A percentile compares a stretch with the other conserved stretches of the same genome.
phyloP scores from a whole-genome alignment of 2,329 filamentous ascomycete genomes.

The Fusarium sp. region DNA sequence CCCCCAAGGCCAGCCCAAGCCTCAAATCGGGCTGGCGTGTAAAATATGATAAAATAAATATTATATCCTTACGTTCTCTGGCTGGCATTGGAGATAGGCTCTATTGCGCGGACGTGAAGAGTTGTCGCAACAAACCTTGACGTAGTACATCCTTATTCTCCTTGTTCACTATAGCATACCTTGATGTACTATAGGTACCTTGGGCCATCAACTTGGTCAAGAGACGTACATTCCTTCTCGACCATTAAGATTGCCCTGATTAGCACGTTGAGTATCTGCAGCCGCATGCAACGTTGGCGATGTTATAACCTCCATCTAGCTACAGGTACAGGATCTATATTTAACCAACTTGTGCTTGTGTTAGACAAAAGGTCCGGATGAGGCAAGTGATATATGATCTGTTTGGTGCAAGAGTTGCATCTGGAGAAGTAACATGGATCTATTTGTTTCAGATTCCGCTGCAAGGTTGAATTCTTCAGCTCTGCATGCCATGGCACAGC shows the following conservation, averaged over 20 bases:
- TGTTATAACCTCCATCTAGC: neutral
- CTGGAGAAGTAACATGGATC: neutral
- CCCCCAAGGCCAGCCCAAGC: neutral
- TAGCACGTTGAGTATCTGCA: neutral
- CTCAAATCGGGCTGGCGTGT: neutral
- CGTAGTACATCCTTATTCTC: too few relatives aligned
- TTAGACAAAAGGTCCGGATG: neutral
- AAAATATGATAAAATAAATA: neutral
- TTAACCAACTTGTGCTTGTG: neutral
- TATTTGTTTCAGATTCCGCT: constrained; percentile 14
- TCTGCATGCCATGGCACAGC: neutral
- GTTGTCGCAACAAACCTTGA: neutral
- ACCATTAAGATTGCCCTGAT: neutral
- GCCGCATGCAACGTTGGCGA: neutral
- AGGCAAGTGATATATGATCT: neutral
- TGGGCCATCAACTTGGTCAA: neutral
- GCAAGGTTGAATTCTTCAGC: constrained; percentile 1
- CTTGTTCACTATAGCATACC: neutral
- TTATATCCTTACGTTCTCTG: neutral
- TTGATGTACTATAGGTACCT: neutral
- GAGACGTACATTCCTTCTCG: neutral
- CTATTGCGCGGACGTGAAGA: neutral
- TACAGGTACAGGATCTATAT: neutral
- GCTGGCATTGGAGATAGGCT: neutral
- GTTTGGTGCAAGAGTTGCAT: neutral